These are phyloP conservation scores for Phytophthora fragariaefolia DNA, from an alignment of 352 stramenopile genomes.

Conservation along the genomic window DNA sequence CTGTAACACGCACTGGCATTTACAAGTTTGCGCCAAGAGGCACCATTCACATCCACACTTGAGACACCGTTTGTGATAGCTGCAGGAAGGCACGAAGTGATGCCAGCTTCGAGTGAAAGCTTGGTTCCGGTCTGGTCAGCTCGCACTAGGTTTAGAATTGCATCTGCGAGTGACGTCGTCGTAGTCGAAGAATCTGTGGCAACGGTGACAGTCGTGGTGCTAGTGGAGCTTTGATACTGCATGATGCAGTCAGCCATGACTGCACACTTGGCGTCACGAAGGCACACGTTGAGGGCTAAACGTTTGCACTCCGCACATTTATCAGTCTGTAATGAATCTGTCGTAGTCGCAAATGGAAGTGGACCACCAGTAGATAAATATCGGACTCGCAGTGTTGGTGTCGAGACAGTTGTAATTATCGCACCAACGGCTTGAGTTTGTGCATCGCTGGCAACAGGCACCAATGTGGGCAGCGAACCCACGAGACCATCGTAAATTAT, in stretches of 20 bases:
- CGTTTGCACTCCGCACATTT: conserved; percentile 40
- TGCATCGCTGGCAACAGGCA: conserved; percentile 16
- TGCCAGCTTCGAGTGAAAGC: conserved; percentile 40
- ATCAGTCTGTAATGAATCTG: conserved; percentile 11
- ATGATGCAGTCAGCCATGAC: conserved; percentile 63
- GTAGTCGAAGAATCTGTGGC: conserved; percentile 15
- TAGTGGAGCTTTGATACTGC: conserved; percentile 23
- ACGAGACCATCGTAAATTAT: conserved; percentile 61
- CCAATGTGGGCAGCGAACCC: conserved; percentile 49
- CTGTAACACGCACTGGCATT: conserved; percentile 64
- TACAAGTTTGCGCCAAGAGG: conserved; percentile 56
- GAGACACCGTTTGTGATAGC: conserved; percentile 11
- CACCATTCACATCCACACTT: conserved; percentile 33
- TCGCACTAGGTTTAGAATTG: conserved; percentile 48
- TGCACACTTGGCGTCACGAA: conserved; percentile 56
- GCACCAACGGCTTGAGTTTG: conserved; percentile 11
- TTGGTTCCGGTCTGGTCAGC: conserved; percentile 27
- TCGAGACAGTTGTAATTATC: conserved; percentile 15
- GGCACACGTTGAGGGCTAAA: conserved; percentile 53
- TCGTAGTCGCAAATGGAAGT: conserved; percentile 20
- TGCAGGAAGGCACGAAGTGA: conserved; percentile 42
- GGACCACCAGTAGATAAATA: conserved; percentile 34
- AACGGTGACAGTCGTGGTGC: conserved; percentile 15
- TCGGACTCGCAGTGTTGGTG: conserved; percentile 41
- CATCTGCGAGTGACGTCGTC: conserved; percentile 35